Evolutionary conservation across 768 basidiomycete genomes (phyloP).

Genomic region (Suillus clintonianus): DNA sequence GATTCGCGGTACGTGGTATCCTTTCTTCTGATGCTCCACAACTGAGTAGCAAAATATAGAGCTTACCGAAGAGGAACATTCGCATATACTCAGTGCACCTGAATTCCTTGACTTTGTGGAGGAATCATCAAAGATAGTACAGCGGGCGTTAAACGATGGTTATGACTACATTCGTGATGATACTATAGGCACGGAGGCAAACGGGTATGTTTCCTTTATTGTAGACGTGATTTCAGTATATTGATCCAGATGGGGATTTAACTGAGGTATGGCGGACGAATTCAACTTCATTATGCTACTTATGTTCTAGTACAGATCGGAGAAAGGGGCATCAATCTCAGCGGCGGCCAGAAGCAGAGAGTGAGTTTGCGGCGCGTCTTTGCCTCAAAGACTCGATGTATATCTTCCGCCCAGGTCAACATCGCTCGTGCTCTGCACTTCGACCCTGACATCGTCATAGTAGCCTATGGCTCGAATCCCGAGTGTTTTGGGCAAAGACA

Average conservation of each 20-base stretch:
- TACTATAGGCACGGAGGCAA: conserved; percentile 83
- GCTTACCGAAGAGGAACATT: conserved; percentile 82
- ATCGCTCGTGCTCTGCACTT: too few species aligned
- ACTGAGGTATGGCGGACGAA: too few species aligned
- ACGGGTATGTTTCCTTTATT: conserved; percentile 57
- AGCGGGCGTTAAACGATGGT: conserved; percentile 90
- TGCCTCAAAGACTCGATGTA: too few species aligned
- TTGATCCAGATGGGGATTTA: too few species aligned
- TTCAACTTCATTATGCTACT: too few species aligned
- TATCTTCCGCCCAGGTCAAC: too few species aligned
- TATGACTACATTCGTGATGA: conserved; percentile 99
- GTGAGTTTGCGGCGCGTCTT: too few species aligned
- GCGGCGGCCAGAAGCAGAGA: too few species aligned
- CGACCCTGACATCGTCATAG: too few species aligned
- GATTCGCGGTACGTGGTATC: conserved; percentile 61
- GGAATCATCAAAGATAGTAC: conserved; percentile 91
- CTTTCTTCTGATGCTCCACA: conserved; percentile 1
- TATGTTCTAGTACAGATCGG: too few species aligned
- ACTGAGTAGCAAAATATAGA: conserved; percentile 46
- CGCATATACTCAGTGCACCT: conserved; percentile 79
- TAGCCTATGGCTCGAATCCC: conserved; percentile 64
- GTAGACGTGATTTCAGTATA: neutral
- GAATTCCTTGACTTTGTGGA: conserved; percentile 95
- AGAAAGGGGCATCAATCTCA: too few species aligned
- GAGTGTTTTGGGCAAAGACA: conserved; percentile 65